phyloP scores from a whole-genome alignment of 306 rosid genomes.

The Castanospermum australe region DNA sequence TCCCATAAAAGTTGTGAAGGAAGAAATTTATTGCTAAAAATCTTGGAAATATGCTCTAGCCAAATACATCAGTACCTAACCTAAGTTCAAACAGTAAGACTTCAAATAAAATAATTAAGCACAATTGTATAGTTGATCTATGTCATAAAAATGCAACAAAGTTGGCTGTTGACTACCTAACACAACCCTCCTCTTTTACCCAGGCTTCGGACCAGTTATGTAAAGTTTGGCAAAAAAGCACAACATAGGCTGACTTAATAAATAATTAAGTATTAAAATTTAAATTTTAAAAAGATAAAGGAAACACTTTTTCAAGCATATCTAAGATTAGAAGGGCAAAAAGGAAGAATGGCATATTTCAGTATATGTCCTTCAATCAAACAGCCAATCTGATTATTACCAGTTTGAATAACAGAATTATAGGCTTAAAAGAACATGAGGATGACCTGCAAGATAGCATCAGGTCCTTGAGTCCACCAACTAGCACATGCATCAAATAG shows the following conservation, averaged over 20 bases:
- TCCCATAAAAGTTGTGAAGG: too few species aligned
- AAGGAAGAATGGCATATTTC: slow-evolving; percentile 14
- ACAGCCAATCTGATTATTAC: slow-evolving; percentile 7
- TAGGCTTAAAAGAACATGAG: slow-evolving; percentile 21
- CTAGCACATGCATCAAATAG: slow-evolving; percentile 96
- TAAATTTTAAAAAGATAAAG: too few species aligned
- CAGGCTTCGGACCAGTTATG: too few species aligned
- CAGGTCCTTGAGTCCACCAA: slow-evolving; percentile 99
- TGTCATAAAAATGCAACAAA: too few species aligned
- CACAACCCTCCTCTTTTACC: too few species aligned
- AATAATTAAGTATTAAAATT: too few species aligned
- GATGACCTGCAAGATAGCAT: slow-evolving; percentile 85
- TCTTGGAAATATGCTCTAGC: too few species aligned
- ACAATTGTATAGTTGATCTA: too few species aligned
- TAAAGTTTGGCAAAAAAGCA: too few species aligned
- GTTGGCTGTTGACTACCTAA: too few species aligned
- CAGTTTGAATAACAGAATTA: slow-evolving; percentile 8
- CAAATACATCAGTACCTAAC: neutral
- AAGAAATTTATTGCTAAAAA: too few species aligned
- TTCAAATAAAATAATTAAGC: neutral
- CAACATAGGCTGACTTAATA: too few species aligned
- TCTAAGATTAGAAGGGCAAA: slow-evolving; percentile 21
- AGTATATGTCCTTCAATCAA: slow-evolving; percentile 1
- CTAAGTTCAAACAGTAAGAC: neutral
- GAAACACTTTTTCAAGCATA: slow-evolving; percentile 11